Percentiles rank a stretch among this genome's conserved stretches.
These are phyloP conservation scores for Furcasterigmium furcatum DNA, from an alignment of 2,329 filamentous ascomycete species.

Conservation along the genomic window DNA sequence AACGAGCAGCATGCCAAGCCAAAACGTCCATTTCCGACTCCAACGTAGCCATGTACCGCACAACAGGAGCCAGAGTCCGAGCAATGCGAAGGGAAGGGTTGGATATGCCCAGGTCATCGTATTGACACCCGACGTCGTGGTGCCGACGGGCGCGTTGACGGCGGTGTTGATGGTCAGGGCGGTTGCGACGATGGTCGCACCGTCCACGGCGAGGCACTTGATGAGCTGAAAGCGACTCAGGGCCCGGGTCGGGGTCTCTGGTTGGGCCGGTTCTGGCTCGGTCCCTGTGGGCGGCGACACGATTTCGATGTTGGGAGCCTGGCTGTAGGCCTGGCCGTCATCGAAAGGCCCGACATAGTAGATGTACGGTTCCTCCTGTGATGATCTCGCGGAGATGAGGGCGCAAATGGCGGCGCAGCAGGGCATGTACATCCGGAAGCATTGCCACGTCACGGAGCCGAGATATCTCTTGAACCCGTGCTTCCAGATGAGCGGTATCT, in stretches of 20 bases:
- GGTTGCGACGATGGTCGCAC: not conserved
- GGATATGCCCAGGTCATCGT: not conserved
- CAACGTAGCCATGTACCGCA: not conserved
- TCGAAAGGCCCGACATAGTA: too few relatives aligned
- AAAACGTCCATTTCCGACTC: not conserved
- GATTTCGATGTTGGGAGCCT: not conserved
- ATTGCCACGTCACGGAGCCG: too few relatives aligned
- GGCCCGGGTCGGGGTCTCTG: not conserved
- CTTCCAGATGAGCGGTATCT: too few relatives aligned
- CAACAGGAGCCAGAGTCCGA: not conserved
- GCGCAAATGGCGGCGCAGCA: too few relatives aligned
- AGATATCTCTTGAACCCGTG: too few relatives aligned
- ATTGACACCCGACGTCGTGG: not conserved
- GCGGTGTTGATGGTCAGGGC: not conserved
- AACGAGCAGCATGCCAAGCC: not conserved
- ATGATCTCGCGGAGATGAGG: too few relatives aligned
- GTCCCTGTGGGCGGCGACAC: not conserved
- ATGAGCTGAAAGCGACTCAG: not conserved
- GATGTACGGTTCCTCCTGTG: too few relatives aligned
- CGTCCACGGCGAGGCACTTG: not conserved
- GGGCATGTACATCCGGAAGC: too few relatives aligned
- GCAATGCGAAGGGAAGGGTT: conserved; percentile 1
- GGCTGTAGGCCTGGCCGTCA: not conserved
- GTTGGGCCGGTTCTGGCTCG: not conserved
- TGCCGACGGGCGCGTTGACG: not conserved